Evolutionary conservation across 805 yeast species (phyloP).

Genomic region (Candida easanensis): DNA sequence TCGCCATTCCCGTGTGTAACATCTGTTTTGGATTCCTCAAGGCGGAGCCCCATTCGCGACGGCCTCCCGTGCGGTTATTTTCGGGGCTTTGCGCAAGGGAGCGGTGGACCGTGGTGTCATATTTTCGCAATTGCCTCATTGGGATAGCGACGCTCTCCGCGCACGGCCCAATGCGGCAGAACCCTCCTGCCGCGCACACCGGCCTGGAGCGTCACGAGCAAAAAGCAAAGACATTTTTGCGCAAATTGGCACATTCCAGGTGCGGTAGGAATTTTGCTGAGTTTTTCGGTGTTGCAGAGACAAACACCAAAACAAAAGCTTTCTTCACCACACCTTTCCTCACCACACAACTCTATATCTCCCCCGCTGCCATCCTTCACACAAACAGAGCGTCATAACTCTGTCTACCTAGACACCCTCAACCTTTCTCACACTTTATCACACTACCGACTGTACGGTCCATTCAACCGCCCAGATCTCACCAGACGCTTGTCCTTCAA

Average conservation of each 20-base stretch:
- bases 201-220: no score
- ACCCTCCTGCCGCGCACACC: not conserved
- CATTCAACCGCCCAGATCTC: not conserved
- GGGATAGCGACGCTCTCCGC: not conserved
- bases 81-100: no score
- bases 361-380: not conserved
- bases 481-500: not conserved
- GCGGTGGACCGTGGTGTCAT: no score
- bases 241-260: slow-evolving; percentile 1
- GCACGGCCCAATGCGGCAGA: not conserved
- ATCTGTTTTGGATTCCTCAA: not conserved
- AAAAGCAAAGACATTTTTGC: not conserved
- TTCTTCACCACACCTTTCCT: slow-evolving; percentile 1
- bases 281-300: not conserved
- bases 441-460: not conserved
- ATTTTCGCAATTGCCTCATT: not conserved
- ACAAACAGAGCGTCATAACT: not conserved
- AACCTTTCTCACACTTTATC: not conserved
- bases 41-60: not conserved
- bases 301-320: slow-evolving; percentile 1
- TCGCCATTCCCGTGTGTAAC: not conserved
- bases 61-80: not conserved
- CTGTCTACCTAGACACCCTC: not conserved
- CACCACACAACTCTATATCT: not conserved
- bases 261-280: not conserved